Percentiles rank a stretch among this genome's conserved stretches.
Evolutionary conservation across 2,329 filamentous ascomycete species (phyloP).

Genomic region (Trichoderma atroviride): DNA sequence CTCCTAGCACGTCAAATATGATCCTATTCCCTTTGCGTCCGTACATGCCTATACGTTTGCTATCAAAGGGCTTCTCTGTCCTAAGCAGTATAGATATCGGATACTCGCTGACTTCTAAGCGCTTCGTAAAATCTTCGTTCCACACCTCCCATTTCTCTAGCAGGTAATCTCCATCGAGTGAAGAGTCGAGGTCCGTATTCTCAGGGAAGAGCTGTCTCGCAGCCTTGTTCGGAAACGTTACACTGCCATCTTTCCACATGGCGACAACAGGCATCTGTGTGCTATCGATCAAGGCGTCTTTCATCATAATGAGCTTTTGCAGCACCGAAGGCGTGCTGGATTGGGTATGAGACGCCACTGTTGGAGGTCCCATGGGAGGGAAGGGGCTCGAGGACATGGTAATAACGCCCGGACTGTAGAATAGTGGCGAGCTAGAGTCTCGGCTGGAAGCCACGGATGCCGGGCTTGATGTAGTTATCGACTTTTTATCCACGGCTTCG

Average conservation of each 20-base stretch:
- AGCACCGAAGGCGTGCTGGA: slow-evolving; percentile 65
- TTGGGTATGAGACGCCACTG: slow-evolving; percentile 53
- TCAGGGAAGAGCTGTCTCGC: slow-evolving; percentile 55
- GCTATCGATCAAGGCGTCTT: slow-evolving; percentile 75
- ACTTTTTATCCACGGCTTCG: slow-evolving; percentile 51
- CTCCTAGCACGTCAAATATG: slow-evolving; percentile 67
- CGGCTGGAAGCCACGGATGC: slow-evolving; percentile 52
- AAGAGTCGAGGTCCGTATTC: slow-evolving; percentile 44
- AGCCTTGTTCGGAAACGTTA: slow-evolving; percentile 73
- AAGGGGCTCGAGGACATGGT: slow-evolving; percentile 62
- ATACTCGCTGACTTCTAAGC: slow-evolving; percentile 61
- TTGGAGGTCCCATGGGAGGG: slow-evolving; percentile 68
- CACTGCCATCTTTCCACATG: slow-evolving; percentile 79
- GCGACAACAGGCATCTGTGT: slow-evolving; percentile 74
- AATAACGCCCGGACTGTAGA: slow-evolving; percentile 55
- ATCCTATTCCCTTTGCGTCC: slow-evolving; percentile 55
- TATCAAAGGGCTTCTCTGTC: slow-evolving; percentile 62
- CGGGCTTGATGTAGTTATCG: slow-evolving; percentile 49
- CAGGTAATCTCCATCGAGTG: slow-evolving; percentile 57
- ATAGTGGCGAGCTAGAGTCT: slow-evolving; percentile 51
- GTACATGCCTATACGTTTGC: slow-evolving; percentile 65
- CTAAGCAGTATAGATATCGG: slow-evolving; percentile 67
- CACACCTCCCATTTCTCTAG: slow-evolving; percentile 64
- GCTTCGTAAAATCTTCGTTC: slow-evolving; percentile 65
- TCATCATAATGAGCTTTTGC: slow-evolving; percentile 73